Conservation (phyloP, 73 alveolate species). For the Paraurostyla sp. region DNA sequence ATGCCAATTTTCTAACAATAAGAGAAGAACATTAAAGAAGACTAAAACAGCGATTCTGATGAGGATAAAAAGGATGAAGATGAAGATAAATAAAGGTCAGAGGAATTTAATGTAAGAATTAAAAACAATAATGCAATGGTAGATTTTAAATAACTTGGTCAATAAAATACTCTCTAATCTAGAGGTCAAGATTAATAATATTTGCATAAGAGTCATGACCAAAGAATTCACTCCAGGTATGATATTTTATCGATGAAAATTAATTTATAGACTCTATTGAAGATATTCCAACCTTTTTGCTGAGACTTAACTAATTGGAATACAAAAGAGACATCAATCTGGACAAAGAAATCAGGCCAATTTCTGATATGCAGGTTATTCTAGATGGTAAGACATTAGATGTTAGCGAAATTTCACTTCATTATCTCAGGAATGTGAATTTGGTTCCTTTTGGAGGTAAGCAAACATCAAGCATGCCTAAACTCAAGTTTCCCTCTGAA, state of each 20-base stretch:
- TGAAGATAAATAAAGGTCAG: neutral
- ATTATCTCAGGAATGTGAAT: neutral
- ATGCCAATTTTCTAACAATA: neutral
- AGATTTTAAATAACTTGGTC: slow-evolving; percentile 39
- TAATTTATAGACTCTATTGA: neutral
- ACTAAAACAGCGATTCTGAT: neutral
- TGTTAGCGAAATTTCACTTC: slow-evolving; percentile 9
- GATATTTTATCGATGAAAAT: neutral
- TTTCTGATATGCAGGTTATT: slow-evolving; percentile 34
- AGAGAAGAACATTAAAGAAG: neutral
- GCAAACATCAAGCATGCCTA: no score
- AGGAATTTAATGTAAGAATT: slow-evolving; percentile 38
- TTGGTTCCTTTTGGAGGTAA: no score
- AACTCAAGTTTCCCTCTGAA: slow-evolving; percentile 34
- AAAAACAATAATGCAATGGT: neutral
- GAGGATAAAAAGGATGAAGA: neutral
- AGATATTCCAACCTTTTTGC: slow-evolving; percentile 47
- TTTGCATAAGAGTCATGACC: neutral
- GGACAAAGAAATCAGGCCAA: neutral
- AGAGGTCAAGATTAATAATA: slow-evolving; percentile 1
- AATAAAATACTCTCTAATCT: slow-evolving; percentile 33
- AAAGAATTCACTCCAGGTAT: neutral
- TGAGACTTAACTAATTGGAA: neutral
- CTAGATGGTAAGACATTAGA: slow-evolving; percentile 44
- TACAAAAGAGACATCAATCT: neutral